Base-by-base conservation (phyloP, 208 protist species). In the Acanthamoeba sp. region DNA sequence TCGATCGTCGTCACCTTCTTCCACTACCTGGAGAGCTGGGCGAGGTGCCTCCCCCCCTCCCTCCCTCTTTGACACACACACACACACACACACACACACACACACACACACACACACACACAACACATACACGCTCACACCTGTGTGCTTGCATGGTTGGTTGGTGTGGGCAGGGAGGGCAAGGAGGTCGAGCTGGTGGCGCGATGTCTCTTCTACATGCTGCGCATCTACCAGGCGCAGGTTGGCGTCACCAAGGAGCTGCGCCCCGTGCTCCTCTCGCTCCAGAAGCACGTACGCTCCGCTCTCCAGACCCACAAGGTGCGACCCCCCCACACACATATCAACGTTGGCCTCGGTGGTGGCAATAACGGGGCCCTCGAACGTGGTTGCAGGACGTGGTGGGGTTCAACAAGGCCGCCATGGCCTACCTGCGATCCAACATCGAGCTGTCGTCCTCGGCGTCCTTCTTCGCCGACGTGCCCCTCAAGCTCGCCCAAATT, bases 351-450 rank as follows among this genome's bases (percentile, higher is more conserved):
- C 10, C 6, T 3, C 10, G 42, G 42, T 48, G 42, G 42, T 48
- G 42, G 42, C 10, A 10, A 10, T 48, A 10, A 10, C 10, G 42
- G 42, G 3, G 42, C 6, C 10, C 6, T 3, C 10, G 42, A 10
- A 14, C 6, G 42, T 48, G 42, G 42, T 48, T 50, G 59, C 78
- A 78, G 48, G 84, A 96, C 32, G 34, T 34, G 3, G 76, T 97
- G 27, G 96, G 96, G 10, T 96, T 96, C 78, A 97, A 97, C 88
- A 62, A 93, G n/a, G 92, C 97, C 2, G 97, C 89, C 2, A 57
- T 97, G 50, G 1, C n/a, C 12, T 96, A 91, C 42, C n/a, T 97
- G 10, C 82, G 91, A 57, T 71, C 69, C 45, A 71, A 96, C 40
- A 87, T 96, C 62, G 94, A 97, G 82, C 76, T 59, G 12, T 40